Evolutionary conservation across 495 filamentous ascomycete species (phyloP).

Genomic region (Cladorrhinum samala): DNA sequence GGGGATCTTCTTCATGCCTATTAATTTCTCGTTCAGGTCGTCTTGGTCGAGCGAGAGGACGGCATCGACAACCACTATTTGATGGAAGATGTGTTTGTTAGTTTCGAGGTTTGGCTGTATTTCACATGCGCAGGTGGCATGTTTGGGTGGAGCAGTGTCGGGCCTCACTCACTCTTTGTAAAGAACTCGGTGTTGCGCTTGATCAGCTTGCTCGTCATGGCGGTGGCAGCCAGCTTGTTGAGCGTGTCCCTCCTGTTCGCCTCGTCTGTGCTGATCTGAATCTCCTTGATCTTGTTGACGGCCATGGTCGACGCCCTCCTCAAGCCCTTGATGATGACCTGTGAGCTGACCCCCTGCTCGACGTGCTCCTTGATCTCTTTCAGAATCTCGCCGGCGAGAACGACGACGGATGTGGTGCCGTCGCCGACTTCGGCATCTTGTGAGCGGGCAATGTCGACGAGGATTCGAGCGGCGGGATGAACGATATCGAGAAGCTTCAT

Average conservation of each 20-base stretch:
- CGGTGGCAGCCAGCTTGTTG: conserved; percentile 83
- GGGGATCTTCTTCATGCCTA: conserved; percentile 95
- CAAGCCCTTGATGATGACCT: conserved; percentile 94
- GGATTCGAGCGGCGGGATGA: conserved; percentile 93
- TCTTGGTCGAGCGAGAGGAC: conserved; percentile 96
- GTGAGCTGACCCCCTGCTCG: conserved; percentile 93
- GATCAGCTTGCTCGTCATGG: conserved; percentile 99
- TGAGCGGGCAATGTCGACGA: conserved; percentile 95
- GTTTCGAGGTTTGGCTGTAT: too few relatives aligned
- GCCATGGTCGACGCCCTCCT: conserved; percentile 85
- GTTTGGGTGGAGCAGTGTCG: background rate
- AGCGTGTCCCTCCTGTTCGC: conserved; percentile 86
- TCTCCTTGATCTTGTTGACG: conserved; percentile 98
- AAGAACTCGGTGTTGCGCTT: conserved; percentile 96
- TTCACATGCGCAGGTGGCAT: too few relatives aligned
- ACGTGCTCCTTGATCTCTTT: conserved; percentile 94
- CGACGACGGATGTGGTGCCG: conserved; percentile 94
- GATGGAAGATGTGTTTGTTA: conserved; percentile 2
- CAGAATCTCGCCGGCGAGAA: conserved; percentile 90
- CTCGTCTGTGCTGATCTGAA: conserved; percentile 80
- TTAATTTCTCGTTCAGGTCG: conserved; percentile 95
- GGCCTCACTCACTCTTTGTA: conserved; percentile 69
- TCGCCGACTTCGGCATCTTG: conserved; percentile 99
- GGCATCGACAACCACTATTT: conserved; percentile 89
- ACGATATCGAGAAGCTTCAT: conserved; percentile 99